Evolutionary conservation across 2,329 filamentous ascomycete species (phyloP), one percentile per base, ranked within the genome.

Genomic region (Scopulariopsis brevicaulis): DNA sequence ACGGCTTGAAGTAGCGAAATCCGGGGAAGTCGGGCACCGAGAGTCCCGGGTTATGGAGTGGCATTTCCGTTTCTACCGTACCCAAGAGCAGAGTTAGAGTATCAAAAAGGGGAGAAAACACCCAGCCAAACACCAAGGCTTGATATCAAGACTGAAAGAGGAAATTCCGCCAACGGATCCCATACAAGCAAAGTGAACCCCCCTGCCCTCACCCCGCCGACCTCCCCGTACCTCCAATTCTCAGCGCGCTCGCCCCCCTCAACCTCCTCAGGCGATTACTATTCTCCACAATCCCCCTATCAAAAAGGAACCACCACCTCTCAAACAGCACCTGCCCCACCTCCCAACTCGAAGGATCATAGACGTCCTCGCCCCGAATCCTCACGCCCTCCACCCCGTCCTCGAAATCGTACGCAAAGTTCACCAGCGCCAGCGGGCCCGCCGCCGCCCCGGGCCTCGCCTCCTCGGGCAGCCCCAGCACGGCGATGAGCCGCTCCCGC

Each of bases 221-320:
- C 24, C 20, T 24, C 32, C 22, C 55, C 43, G n/a, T n/a, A n/a
- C n/a, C 40, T 25, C 32, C 12, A 20, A 55, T 55, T 35, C 22
- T 43, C 57, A 73, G 62, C 25, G 65, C 64, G 6, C 68, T 62
- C 6, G 75, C 73, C 0, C 80, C 81, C 57, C 79, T 72, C 57
- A 74, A 63, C 56, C 63, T 70, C 60, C 80, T 71, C 72, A 74
- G 73, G 55, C 71, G 68, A 66, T 84, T 83, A 63, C 79, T 81
- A 56, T 73, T 73, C 52, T 76, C 73, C n/a, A 84, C 67, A 18
- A 83, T 73, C 12, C 71, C 69, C 10, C 71, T 65, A 63, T 84
- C 81, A 64, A 84, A 78, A 40, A 81, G 67, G 67, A 81, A 84
- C 80, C 80, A 85, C 81, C 81, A 84, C 48, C 75, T 73, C 66